Conservation (phyloP, 139 green algal genomes). For the Tetraselmis striata region DNA sequence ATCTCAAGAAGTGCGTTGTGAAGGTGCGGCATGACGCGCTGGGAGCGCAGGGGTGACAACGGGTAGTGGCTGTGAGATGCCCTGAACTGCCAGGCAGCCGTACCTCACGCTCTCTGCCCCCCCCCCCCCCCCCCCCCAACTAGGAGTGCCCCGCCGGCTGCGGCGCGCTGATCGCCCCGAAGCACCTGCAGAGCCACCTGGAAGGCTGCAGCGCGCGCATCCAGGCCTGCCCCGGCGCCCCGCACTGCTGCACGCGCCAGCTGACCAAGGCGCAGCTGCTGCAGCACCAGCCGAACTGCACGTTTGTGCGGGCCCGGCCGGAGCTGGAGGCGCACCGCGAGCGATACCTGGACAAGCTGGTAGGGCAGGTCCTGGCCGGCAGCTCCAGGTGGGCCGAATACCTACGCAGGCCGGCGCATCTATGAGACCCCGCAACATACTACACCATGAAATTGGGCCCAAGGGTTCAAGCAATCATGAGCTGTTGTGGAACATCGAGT, state of each 20-base stretch:
- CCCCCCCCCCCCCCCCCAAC: too few species aligned
- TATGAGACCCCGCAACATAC: too few species aligned
- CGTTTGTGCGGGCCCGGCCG: background rate
- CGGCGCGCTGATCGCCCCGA: background rate
- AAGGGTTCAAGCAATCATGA: too few species aligned
- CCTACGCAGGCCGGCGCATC: too few species aligned
- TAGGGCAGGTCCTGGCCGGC: background rate
- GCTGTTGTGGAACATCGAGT: too few species aligned
- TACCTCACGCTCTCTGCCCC: too few species aligned
- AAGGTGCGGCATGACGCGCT: background rate
- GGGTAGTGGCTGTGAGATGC: too few species aligned
- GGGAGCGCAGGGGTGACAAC: too few species aligned
- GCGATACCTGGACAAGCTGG: background rate
- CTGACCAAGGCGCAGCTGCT: background rate
- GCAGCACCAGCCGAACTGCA: background rate
- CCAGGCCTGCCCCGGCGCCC: background rate
- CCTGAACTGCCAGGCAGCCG: too few species aligned
- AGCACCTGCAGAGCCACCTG: background rate
- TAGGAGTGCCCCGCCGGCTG: background rate
- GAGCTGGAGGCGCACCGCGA: background rate
- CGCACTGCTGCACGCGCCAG: background rate
- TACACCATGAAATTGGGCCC: too few species aligned
- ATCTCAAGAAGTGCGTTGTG: background rate
- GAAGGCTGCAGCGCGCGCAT: background rate
- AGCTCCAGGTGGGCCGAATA: background rate